A percentile compares a stretch with the other conserved stretches of the same genome.
Evolutionary conservation across 495 filamentous ascomycete genomes (phyloP).

Genomic region (Penicillium bovifimosum): DNA sequence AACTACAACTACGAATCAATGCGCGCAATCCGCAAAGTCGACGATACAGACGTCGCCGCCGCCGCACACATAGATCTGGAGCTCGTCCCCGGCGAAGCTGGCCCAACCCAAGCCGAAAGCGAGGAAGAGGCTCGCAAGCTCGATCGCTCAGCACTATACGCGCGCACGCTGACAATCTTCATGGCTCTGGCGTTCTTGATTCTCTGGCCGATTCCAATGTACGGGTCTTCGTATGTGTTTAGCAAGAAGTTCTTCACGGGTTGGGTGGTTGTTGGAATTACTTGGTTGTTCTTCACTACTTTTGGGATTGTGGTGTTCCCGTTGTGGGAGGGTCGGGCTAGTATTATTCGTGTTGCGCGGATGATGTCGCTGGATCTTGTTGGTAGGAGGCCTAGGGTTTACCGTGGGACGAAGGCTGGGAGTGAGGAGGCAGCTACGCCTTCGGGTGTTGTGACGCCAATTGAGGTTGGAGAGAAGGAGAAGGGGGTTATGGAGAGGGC

Average conservation of each 20-base stretch:
- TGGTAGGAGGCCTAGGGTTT: conserved; percentile 46
- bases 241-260: conserved; percentile 88
- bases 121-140: conserved; percentile 66
- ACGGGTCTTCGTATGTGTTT: conserved; percentile 81
- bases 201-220: conserved; percentile 95
- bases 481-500: conserved; percentile 15
- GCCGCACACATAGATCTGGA: conserved; percentile 69
- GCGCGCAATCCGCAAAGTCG: conserved; percentile 74
- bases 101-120: conserved; percentile 26
- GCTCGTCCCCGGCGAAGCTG: conserved; percentile 53
- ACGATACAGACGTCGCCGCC: conserved; percentile 71
- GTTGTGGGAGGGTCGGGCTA: conserved; percentile 71
- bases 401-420: conserved; percentile 20
- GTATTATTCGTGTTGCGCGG: conserved; percentile 58
- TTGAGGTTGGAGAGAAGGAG: conserved; percentile 24
- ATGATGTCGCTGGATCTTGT: conserved; percentile 63
- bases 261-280: conserved; percentile 79
- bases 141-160: conserved; percentile 67
- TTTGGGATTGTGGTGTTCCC: conserved; percentile 77
- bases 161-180: conserved; percentile 66
- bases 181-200: conserved; percentile 75
- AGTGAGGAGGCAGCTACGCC: conserved; percentile 18
- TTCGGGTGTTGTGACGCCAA: conserved; percentile 31
- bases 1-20: conserved; percentile 90
- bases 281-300: conserved; percentile 78